Evolutionary conservation across 2,329 filamentous ascomycete species (phyloP).

Genomic region (Penicillium sp.): DNA sequence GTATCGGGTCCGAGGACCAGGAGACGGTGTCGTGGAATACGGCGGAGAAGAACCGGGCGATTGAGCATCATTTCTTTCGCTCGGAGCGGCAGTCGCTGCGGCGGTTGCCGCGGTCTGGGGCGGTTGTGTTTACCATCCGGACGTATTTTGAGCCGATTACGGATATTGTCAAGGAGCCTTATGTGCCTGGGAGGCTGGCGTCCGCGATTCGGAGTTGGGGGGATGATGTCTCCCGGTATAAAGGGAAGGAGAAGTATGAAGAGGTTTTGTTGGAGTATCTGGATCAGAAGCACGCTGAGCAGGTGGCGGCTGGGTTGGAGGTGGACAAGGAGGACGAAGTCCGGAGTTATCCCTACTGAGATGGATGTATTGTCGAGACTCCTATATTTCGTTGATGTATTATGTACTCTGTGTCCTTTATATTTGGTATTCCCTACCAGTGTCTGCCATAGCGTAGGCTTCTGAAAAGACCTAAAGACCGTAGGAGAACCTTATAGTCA

Average conservation of each 20-base stretch:
- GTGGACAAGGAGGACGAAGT: slow-evolving; percentile 59
- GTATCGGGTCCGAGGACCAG: slow-evolving; percentile 70
- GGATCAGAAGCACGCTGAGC: slow-evolving; percentile 70
- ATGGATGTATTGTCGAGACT: neutral
- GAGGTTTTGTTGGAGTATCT: slow-evolving; percentile 73
- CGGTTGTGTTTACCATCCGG: slow-evolving; percentile 70
- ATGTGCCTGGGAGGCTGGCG: slow-evolving; percentile 74
- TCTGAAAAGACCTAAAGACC: too few relatives aligned
- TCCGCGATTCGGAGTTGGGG: slow-evolving; percentile 80
- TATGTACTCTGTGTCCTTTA: too few relatives aligned
- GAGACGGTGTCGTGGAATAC: slow-evolving; percentile 67
- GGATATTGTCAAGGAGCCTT: slow-evolving; percentile 66
- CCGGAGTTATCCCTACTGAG: slow-evolving; percentile 59
- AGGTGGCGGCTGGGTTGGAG: slow-evolving; percentile 65
- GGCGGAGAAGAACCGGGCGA: slow-evolving; percentile 68
- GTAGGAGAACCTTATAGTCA: too few relatives aligned
- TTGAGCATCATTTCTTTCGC: slow-evolving; percentile 72
- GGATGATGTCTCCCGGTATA: slow-evolving; percentile 71
- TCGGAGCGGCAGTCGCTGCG: slow-evolving; percentile 71
- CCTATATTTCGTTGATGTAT: neutral
- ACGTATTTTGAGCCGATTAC: slow-evolving; percentile 75
- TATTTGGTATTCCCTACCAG: too few relatives aligned
- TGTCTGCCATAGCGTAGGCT: too few relatives aligned
- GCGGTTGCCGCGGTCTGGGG: slow-evolving; percentile 57
- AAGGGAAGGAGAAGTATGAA: slow-evolving; percentile 71